Evolutionary conservation across 495 filamentous ascomycete genomes (phyloP).

Genomic region (Darksidea phi): DNA sequence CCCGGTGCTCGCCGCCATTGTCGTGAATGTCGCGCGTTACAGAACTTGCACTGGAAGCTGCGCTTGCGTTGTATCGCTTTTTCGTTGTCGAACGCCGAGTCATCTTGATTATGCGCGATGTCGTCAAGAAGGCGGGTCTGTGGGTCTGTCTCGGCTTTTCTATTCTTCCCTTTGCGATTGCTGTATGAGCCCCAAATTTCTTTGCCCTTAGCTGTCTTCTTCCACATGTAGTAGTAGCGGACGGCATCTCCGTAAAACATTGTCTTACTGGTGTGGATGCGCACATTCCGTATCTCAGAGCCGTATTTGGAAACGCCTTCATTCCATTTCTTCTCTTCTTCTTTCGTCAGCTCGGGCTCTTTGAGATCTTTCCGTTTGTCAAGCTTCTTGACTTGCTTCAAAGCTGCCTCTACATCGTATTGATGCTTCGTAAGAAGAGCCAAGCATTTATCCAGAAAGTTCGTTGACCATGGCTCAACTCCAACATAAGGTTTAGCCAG

Average conservation of each 20-base stretch:
- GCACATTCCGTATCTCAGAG: constrained; percentile 81
- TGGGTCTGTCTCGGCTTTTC: constrained; percentile 61
- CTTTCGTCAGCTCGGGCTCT: constrained; percentile 74
- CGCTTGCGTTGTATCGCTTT: constrained; percentile 78
- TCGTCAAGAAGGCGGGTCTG: constrained; percentile 81
- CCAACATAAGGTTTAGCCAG: constrained; percentile 59
- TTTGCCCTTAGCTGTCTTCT: constrained; percentile 82
- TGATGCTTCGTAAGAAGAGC: constrained; percentile 67
- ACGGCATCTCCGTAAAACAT: constrained; percentile 75
- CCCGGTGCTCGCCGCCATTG: constrained; percentile 92
- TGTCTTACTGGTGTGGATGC: constrained; percentile 74
- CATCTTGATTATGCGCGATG: constrained; percentile 87
- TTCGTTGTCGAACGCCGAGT: constrained; percentile 91
- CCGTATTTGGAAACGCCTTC: constrained; percentile 89
- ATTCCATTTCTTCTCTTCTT: constrained; percentile 85
- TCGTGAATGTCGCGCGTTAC: constrained; percentile 69
- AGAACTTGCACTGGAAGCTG: constrained; percentile 94
- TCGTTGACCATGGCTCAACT: constrained; percentile 57
- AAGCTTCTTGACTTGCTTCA: constrained; percentile 65
- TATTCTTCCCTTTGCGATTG: constrained; percentile 83
- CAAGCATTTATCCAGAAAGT: constrained; percentile 83
- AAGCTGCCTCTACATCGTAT: constrained; percentile 69
- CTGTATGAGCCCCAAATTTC: constrained; percentile 88
- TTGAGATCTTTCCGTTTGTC: constrained; percentile 74
- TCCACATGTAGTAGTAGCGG: constrained; percentile 97